These are phyloP conservation scores for Crucihimalaya himalaica DNA, from an alignment of 345 rosid genomes.

Conservation along the genomic window DNA sequence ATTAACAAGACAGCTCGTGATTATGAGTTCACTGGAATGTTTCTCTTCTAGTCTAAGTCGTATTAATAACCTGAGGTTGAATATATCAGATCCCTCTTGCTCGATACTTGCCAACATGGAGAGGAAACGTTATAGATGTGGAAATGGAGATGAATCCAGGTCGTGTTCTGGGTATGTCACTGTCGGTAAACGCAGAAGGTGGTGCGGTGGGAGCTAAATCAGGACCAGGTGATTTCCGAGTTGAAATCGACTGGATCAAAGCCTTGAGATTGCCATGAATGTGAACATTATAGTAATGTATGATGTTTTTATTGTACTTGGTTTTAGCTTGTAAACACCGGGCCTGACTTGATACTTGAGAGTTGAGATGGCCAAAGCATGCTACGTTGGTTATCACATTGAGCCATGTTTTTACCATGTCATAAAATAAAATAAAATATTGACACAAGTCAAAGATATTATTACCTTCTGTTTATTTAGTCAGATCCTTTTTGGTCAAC, in stretches of 20 bases:
- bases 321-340: conserved; percentile 20
- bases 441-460: background rate
- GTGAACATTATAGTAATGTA: conserved; percentile 18
- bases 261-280: conserved; percentile 49
- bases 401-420: conserved; percentile 5
- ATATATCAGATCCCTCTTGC: conserved; percentile 74
- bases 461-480: background rate
- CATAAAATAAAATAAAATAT: conserved; percentile 7
- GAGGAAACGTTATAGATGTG: conserved; percentile 85
- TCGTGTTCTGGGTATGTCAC: conserved; percentile 82
- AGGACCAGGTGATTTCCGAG: conserved; percentile 68
- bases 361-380: conserved; percentile 3
- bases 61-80: background rate
- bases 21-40: conserved; percentile 11
- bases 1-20: background rate
- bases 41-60: background rate
- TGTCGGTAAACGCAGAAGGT: conserved; percentile 82
- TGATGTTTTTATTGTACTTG: conserved; percentile 20
- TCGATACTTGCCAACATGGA: conserved; percentile 87
- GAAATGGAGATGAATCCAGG: conserved; percentile 85
- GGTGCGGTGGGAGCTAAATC: background rate
- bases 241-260: conserved; percentile 89
- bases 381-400: background rate
- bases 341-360: conserved; percentile 23
- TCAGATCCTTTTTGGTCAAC: conserved; percentile 8